phyloP scores from a whole-genome alignment of 345 rosid genomes.

The Ailanthus altissimus region DNA sequence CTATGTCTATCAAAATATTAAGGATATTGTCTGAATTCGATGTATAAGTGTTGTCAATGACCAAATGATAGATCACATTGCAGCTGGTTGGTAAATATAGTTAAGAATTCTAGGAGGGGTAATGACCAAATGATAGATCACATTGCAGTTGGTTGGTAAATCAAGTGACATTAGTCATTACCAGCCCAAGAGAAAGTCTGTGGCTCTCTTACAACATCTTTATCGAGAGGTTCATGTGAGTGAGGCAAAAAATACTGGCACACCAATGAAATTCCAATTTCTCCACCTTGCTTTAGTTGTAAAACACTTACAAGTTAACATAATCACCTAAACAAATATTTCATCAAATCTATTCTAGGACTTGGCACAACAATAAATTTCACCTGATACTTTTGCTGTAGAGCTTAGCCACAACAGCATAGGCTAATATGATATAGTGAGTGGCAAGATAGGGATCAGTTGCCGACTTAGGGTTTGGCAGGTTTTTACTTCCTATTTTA shows the following conservation, averaged over 20 bases:
- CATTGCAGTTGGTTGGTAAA: no score
- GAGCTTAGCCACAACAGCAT: conserved; percentile 41
- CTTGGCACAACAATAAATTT: not conserved
- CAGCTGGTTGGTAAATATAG: no score
- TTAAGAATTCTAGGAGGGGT: no score
- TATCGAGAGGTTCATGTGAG: conserved; percentile 31
- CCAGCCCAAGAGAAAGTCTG: conserved; percentile 45
- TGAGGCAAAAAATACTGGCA: conserved; percentile 37
- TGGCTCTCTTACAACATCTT: conserved; percentile 34
- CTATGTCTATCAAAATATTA: no score
- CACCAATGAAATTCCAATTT: conserved; percentile 39
- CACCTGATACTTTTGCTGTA: conserved; percentile 39
- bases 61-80: no score
- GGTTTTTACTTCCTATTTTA: no score
- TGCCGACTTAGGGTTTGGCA: no score
- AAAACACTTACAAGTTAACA: not conserved
- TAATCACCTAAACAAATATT: not conserved
- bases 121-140: no score
- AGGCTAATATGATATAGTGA: conserved; percentile 39
- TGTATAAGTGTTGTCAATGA: no score
- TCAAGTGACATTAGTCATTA: no score
- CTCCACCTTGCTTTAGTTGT: conserved; percentile 31
- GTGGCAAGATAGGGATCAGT: conserved; percentile 41
- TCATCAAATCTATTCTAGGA: no score
- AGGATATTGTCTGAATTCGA: no score